Evolutionary conservation across 1,284 basidiomycete species (phyloP).

Genomic region (Coniferiporia sulphurascens): DNA sequence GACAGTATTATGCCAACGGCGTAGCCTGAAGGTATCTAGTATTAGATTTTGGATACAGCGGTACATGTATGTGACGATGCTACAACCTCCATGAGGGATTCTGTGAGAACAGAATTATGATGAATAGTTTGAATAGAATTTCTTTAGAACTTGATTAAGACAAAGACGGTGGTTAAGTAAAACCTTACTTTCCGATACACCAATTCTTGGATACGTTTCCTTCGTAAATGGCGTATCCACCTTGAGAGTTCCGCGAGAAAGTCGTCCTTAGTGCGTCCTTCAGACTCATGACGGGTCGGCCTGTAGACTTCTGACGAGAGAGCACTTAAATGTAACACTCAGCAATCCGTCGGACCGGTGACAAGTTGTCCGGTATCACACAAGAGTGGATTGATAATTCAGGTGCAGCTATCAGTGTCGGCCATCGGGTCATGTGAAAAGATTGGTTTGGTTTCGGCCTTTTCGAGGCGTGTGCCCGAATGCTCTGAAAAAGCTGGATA

Average conservation of each 20-base stretch:
- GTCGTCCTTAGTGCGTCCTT: neutral
- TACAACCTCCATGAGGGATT: constrained; percentile 14
- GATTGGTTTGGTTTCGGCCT: no score
- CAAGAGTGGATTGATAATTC: no score
- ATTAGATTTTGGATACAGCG: neutral
- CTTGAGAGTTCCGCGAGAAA: neutral
- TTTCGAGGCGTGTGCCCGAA: no score
- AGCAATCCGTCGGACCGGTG: no score
- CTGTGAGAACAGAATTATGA: neutral
- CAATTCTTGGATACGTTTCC: constrained; percentile 2
- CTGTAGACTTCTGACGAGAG: neutral
- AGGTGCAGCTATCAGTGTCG: no score
- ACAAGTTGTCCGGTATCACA: no score
- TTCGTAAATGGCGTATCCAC: neutral
- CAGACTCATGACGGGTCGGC: neutral
- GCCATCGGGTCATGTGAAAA: no score
- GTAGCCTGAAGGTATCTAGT: constrained; percentile 39
- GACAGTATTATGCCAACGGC: constrained; percentile 49
- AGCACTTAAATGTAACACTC: no score
- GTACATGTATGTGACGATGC: neutral
- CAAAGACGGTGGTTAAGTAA: no score
- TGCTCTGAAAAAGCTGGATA: no score
- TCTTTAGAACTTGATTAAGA: no score
- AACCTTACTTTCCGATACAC: constrained; percentile 13
- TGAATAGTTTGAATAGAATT: neutral